Evolutionary conservation across 83 land plant species (phyloP), one percentile per base, ranked within the genome.

Genomic region (Diphasiastrum complanatum): DNA sequence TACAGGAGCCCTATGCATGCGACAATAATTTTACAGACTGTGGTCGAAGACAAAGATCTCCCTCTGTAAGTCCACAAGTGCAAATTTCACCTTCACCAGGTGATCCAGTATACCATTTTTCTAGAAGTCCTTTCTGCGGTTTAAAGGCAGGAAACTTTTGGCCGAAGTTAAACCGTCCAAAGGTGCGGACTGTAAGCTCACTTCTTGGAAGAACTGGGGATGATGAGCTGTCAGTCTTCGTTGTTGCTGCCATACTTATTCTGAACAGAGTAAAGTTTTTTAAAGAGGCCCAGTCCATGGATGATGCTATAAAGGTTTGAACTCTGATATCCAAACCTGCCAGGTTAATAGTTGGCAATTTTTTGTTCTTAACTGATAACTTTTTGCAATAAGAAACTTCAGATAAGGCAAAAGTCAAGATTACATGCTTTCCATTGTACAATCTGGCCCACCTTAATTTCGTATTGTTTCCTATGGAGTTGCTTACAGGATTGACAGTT

Each of bases 201-300:
- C 43, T 38, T 38, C 43, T 54, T 54, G 33, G 33, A 28, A 22
- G 33, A 6, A 30, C n/a, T 28, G 58, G 58, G 34, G 58, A 54
- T n/a, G 25, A 25, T 54, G 58, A 54, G 33, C n/a, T 54, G 6
- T 54, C 58, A 5, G 58, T 54, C 10, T 54, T 54, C n/a, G 33
- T 54, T 22, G 58, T 54, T 28, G 58, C 58, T 5, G 58, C 33
- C 4, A 30, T 54, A 14, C 36, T 54, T 54, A 25, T 54, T 4
- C n/a, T 54, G 10, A 54, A 54, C 58, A 22, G 33, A 6, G n/a
- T 5, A 11, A 54, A 54, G n/a, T 54, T 54, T 28, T 14, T 54
- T n/a, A 54, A 54, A n/a, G 58, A 54, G n/a, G 58, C 58, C n/a
- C 58, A 28, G 6, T 54, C 58, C 33, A 54, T 54, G 58, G 58